phyloP scores from a whole-genome alignment of 768 basidiomycete species.

The Suillus clintonianus region DNA sequence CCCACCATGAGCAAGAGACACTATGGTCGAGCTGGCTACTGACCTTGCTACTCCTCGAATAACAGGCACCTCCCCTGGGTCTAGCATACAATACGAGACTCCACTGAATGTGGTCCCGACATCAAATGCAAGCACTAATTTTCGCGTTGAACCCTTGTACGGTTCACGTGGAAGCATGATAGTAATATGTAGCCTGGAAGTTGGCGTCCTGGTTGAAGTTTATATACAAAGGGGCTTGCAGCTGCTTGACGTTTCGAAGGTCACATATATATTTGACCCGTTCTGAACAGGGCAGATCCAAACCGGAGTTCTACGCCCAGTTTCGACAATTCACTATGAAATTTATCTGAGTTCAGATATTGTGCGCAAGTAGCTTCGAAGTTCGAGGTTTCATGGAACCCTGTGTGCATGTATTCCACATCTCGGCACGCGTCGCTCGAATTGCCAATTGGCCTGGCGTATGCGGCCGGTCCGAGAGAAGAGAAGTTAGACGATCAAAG shows the following conservation, averaged over 20 bases:
- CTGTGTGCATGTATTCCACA: too few relatives aligned
- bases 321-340: neutral
- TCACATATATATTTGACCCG: neutral
- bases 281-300: neutral
- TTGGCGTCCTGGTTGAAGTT: neutral
- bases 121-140: constrained; percentile 45
- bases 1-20: neutral
- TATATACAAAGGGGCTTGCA: neutral
- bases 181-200: neutral
- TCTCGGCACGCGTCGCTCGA: neutral
- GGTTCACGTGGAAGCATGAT: constrained; percentile 30
- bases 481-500: too few relatives aligned
- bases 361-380: neutral
- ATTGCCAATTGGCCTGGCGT: neutral
- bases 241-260: neutral
- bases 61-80: constrained; percentile 35
- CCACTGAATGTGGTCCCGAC: constrained; percentile 48
- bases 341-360: neutral
- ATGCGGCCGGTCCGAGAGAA: too few relatives aligned
- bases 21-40: neutral
- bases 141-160: constrained; percentile 40
- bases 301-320: neutral
- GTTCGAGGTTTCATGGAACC: neutral
- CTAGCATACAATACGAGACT: constrained; percentile 36
- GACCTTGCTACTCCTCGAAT: constrained; percentile 31